phyloP scores from a whole-genome alignment of 352 stramenopile genomes.

The Phytopythium ostracodes region DNA sequence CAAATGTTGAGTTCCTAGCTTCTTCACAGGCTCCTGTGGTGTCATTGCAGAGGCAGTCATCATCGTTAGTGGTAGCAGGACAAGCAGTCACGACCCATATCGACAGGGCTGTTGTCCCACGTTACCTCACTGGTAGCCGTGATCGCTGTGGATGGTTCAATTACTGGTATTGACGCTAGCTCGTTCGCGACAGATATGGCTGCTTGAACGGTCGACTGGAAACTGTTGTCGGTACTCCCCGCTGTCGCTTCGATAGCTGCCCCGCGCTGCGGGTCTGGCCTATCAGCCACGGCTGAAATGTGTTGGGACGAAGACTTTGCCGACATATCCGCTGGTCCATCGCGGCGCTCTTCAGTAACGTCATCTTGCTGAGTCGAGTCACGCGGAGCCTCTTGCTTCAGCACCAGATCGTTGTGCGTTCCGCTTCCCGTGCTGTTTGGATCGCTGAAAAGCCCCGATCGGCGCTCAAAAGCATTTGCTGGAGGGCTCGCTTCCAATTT shows the following conservation, averaged over 20 bases:
- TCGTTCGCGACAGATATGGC: not conserved
- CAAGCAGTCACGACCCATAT: not conserved
- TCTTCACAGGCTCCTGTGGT: not conserved
- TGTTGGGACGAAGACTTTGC: not conserved
- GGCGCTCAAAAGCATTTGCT: not conserved
- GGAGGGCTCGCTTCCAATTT: not conserved
- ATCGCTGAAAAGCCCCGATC: not conserved
- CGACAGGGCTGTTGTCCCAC: not conserved
- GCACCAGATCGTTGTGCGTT: not conserved
- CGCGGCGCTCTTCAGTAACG: not conserved
- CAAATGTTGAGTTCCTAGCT: constrained; percentile 31
- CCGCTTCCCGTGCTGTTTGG: not conserved
- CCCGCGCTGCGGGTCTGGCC: not conserved
- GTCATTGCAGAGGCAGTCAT: not conserved
- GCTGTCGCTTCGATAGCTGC: not conserved
- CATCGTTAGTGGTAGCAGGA: not conserved
- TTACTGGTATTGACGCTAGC: not conserved
- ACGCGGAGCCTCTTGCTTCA: not conserved
- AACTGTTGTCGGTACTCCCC: not conserved
- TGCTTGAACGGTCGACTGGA: not conserved
- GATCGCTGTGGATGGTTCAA: not conserved
- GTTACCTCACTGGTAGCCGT: not conserved
- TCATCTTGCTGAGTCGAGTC: not conserved
- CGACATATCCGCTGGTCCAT: not conserved
- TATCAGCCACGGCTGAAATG: not conserved